A percentile compares a stretch with the other conserved stretches of the same genome.
Conservation (phyloP, 441 rosid species). For the Euphorbia corollata region DNA sequence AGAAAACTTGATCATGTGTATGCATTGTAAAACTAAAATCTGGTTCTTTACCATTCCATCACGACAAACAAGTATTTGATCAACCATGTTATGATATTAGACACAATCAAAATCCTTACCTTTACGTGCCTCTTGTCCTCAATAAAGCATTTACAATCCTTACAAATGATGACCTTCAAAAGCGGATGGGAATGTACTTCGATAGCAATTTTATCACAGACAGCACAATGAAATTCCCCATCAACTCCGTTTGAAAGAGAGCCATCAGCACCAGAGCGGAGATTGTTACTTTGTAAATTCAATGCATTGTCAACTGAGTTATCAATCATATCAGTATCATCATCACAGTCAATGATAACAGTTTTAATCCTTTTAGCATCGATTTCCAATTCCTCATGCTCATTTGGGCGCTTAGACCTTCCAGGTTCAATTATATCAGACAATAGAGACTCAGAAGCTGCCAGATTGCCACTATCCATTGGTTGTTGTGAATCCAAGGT, state of each 20-base stretch:
- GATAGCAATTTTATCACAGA: slow-evolving; percentile 52
- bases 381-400: slow-evolving; percentile 30
- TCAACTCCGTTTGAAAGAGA: slow-evolving; percentile 29
- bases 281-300: slow-evolving; percentile 21
- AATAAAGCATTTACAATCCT: slow-evolving; percentile 66
- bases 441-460: slow-evolving; percentile 27
- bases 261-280: slow-evolving; percentile 24
- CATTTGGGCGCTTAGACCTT: slow-evolving; percentile 40
- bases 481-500: slow-evolving; percentile 24
- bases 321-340: slow-evolving; percentile 33
- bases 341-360: slow-evolving; percentile 35
- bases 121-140: slow-evolving; percentile 55
- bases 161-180: slow-evolving; percentile 79
- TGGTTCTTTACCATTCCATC: no score
- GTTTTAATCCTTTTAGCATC: slow-evolving; percentile 43
- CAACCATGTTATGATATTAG: slow-evolving; percentile 8
- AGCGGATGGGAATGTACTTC: slow-evolving; percentile 82
- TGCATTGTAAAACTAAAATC: no score
- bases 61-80: background rate
- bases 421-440: slow-evolving; percentile 28
- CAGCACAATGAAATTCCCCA: slow-evolving; percentile 63
- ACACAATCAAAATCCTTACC: slow-evolving; percentile 44
- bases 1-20: background rate
- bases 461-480: slow-evolving; percentile 34
- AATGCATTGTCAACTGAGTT: slow-evolving; percentile 28